These are phyloP conservation scores for Raffaelea deltoideospora DNA, from an alignment of 2,329 filamentous ascomycete genomes.

Conservation along the genomic window DNA sequence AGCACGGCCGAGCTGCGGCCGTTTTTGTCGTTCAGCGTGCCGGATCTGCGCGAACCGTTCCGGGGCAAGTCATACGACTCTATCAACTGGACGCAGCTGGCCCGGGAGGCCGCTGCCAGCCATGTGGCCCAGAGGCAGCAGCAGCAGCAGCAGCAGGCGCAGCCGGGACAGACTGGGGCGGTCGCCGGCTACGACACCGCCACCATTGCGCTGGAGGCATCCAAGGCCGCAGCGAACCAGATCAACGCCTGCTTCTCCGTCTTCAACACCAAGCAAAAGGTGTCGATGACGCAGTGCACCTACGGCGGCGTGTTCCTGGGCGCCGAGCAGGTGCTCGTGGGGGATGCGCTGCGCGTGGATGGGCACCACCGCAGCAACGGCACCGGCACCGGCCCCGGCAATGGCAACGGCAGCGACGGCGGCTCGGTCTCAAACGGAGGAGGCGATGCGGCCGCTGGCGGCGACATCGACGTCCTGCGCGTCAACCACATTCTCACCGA, in stretches of 20 bases:
- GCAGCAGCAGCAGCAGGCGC: constrained; percentile 5
- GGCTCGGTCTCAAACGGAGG: constrained; percentile 43
- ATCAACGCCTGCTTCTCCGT: constrained; percentile 20
- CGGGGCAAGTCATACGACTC: constrained; percentile 13
- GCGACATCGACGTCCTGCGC: constrained; percentile 14
- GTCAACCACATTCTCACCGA: constrained; percentile 14
- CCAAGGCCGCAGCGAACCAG: constrained; percentile 19
- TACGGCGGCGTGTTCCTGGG: constrained; percentile 20
- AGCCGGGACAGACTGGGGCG: neutral
- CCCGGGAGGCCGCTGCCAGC: constrained; percentile 8
- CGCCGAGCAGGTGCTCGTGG: constrained; percentile 19
- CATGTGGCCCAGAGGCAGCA: constrained; percentile 7
- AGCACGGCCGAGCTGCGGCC: constrained; percentile 17
- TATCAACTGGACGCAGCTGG: constrained; percentile 15
- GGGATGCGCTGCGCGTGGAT: constrained; percentile 19
- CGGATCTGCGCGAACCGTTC: constrained; percentile 13
- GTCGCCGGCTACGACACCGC: neutral
- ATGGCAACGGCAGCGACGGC: constrained; percentile 50
- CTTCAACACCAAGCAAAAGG: constrained; percentile 14
- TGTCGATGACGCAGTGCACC: constrained; percentile 7
- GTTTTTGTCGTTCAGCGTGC: constrained; percentile 22
- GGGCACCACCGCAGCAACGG: neutral
- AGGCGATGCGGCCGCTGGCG: constrained; percentile 54
- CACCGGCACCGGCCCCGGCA: constrained; percentile 1
- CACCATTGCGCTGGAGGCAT: constrained; percentile 19